These are phyloP conservation scores for Pseudozyma tsukubaensis DNA, from an alignment of 1,284 basidiomycete species.

Conservation along the genomic window DNA sequence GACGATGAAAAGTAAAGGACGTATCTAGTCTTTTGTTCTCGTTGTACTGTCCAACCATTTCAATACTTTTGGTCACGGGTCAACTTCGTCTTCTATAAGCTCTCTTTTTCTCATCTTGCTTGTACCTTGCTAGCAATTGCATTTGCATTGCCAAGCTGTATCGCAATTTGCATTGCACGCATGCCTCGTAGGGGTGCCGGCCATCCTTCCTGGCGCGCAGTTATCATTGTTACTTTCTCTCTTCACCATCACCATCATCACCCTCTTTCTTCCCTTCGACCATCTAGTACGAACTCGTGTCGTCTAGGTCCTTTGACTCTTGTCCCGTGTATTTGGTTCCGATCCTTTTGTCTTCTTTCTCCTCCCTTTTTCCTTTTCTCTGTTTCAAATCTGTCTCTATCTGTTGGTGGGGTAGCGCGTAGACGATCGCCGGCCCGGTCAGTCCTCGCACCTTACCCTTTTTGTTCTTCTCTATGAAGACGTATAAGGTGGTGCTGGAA, in stretches of 20 bases:
- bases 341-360: neutral
- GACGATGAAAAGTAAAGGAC: constrained; percentile 25
- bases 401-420: constrained; percentile 35
- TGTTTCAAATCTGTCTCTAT: constrained; percentile 5
- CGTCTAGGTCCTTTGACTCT: constrained; percentile 2
- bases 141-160: neutral
- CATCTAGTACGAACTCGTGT: constrained; percentile 13
- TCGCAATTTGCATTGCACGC: constrained; percentile 1
- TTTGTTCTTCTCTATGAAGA: neutral
- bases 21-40: neutral
- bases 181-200: constrained; percentile 43
- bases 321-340: constrained; percentile 9
- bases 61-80: constrained; percentile 30
- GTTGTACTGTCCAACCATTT: neutral
- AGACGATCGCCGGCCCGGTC: constrained; percentile 47
- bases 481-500: constrained; percentile 26
- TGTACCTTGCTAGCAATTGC: constrained; percentile 1
- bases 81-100: constrained; percentile 12
- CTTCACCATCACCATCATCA: constrained; percentile 10
- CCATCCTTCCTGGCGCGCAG: constrained; percentile 25
- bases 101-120: constrained; percentile 6
- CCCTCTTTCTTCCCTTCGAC: neutral
- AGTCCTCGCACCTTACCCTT: constrained; percentile 29
- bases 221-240: constrained; percentile 1
- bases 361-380: neutral